These are phyloP conservation scores for Silene uniflora DNA, from an alignment of 148 eudicot species.

Conservation along the genomic window DNA sequence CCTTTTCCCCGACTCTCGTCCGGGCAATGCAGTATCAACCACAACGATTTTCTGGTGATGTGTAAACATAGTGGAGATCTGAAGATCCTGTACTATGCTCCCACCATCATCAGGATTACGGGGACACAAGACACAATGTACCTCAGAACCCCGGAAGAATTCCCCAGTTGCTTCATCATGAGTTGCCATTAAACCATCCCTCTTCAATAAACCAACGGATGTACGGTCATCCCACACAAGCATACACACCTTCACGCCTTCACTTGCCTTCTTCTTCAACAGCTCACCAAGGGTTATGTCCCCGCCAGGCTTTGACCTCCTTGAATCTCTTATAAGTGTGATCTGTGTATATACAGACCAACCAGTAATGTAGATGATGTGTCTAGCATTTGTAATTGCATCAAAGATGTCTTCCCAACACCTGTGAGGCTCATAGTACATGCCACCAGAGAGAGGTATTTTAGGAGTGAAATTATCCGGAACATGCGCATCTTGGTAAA, in stretches of 20 bases:
- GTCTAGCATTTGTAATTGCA: constrained; percentile 63
- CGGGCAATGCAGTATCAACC: constrained; percentile 63
- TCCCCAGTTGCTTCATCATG: constrained; percentile 66
- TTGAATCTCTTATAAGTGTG: constrained; percentile 52
- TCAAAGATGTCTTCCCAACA: constrained; percentile 87
- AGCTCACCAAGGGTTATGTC: constrained; percentile 66
- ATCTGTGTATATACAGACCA: constrained; percentile 83
- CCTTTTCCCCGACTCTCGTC: constrained; percentile 43
- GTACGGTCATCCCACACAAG: constrained; percentile 89
- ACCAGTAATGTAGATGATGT: constrained; percentile 73
- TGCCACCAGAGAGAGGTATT: constrained; percentile 65
- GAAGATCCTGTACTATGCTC: constrained; percentile 56
- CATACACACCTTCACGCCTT: constrained; percentile 69
- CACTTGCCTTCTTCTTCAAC: constrained; percentile 63
- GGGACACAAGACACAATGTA: constrained; percentile 71
- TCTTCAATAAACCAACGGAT: constrained; percentile 53
- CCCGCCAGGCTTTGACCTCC: constrained; percentile 65
- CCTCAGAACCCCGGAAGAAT: constrained; percentile 44
- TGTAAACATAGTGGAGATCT: constrained; percentile 74
- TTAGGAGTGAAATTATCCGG: constrained; percentile 66
- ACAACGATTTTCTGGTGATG: constrained; percentile 80
- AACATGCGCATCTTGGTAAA: constrained; percentile 75
- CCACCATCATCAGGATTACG: constrained; percentile 80
- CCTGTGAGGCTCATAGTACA: constrained; percentile 62
- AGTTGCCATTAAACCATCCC: constrained; percentile 79